Percentiles rank a stretch among this genome's conserved stretches.
phyloP scores from a whole-genome alignment of 2,329 filamentous ascomycete species.

The Fusarium odoratissimum region DNA sequence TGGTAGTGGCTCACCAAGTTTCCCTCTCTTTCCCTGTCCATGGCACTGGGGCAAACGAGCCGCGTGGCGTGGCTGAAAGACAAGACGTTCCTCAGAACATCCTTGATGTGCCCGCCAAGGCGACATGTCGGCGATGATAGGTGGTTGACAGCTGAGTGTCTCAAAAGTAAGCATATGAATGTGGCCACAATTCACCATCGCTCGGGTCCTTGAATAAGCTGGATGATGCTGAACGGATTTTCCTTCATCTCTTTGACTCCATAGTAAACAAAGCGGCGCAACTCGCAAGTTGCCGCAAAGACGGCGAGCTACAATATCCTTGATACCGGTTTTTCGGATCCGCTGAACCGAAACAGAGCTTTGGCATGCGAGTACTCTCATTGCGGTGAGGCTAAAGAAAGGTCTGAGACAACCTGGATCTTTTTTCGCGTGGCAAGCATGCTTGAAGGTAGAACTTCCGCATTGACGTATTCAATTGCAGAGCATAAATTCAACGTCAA shows the following conservation, averaged over 20 bases:
- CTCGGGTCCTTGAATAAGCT: slow-evolving; percentile 3
- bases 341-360: slow-evolving; percentile 11
- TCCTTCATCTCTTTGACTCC: slow-evolving; percentile 28
- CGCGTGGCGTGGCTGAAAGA: slow-evolving; percentile 33
- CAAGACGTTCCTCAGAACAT: neutral
- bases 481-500: neutral
- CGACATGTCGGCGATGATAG: slow-evolving; percentile 1
- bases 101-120: neutral
- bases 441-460: neutral
- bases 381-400: slow-evolving; percentile 9
- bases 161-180: neutral
- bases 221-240: slow-evolving; percentile 24
- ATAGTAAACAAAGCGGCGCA: slow-evolving; percentile 6
- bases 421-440: neutral
- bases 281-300: slow-evolving; percentile 15
- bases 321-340: neutral
- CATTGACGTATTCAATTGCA: neutral
- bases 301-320: slow-evolving; percentile 1
- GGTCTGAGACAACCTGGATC: slow-evolving; percentile 7
- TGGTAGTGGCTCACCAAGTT: neutral
- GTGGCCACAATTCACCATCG: neutral
- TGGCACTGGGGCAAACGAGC: slow-evolving; percentile 15
- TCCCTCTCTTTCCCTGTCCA: slow-evolving; percentile 24
- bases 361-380: slow-evolving; percentile 14
- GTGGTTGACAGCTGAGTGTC: slow-evolving; percentile 10